Evolutionary conservation across 768 basidiomycete genomes (phyloP).

Genomic region (Ramaria sp.): DNA sequence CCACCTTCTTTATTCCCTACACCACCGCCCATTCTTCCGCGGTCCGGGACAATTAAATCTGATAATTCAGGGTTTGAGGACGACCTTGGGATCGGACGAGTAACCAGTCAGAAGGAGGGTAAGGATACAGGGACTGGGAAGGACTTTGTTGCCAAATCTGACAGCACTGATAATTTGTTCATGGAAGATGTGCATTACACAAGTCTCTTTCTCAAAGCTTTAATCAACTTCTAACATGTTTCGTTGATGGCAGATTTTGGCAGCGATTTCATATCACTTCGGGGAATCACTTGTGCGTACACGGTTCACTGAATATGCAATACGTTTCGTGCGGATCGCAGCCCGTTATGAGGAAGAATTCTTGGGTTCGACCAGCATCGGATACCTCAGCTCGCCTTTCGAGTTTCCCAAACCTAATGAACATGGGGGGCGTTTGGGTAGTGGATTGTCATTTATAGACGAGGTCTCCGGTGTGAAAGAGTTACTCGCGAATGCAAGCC

Average conservation of each 20-base stretch:
- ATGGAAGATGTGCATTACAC: constrained; percentile 77
- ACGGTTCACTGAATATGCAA: constrained; percentile 82
- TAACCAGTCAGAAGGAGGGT: constrained; percentile 37
- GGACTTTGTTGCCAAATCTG: constrained; percentile 45
- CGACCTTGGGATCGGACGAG: constrained; percentile 62
- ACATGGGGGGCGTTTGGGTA: constrained; percentile 51
- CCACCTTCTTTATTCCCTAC: constrained; percentile 20
- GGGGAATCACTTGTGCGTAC: constrained; percentile 83
- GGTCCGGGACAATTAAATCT: constrained; percentile 53
- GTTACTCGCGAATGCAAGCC: constrained; percentile 59
- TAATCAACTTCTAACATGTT: background rate
- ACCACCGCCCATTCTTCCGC: constrained; percentile 41
- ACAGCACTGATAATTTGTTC: constrained; percentile 72
- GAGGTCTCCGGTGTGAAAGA: constrained; percentile 58
- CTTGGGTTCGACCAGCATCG: constrained; percentile 61
- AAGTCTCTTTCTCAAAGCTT: background rate
- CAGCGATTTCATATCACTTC: constrained; percentile 85
- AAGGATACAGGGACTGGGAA: constrained; percentile 27
- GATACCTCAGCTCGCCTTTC: constrained; percentile 52
- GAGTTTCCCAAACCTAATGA: constrained; percentile 22
- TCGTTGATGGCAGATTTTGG: constrained; percentile 46
- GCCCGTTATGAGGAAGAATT: constrained; percentile 86
- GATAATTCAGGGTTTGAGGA: constrained; percentile 45
- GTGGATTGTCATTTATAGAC: constrained; percentile 71
- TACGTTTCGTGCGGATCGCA: constrained; percentile 79